Evolutionary conservation across 2,329 filamentous ascomycete genomes (phyloP).

Genomic region (Biscogniauxia mediterranea): DNA sequence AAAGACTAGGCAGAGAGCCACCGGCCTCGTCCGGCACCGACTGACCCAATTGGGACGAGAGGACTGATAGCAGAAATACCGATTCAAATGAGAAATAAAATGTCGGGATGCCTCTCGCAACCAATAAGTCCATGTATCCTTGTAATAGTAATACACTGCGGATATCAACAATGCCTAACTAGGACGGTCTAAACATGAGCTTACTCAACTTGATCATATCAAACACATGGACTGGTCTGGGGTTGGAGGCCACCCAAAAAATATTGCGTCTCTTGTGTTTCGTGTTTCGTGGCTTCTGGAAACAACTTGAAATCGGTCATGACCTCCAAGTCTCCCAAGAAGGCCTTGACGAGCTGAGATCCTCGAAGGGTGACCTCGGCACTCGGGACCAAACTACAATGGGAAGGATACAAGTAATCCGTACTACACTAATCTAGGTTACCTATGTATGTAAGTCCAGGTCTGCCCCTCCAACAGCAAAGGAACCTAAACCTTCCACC

Average conservation of each 20-base stretch:
- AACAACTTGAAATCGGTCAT: background rate
- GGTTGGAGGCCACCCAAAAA: slow-evolving; percentile 1
- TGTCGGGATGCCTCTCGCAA: background rate
- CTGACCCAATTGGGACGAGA: background rate
- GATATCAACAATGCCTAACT: background rate
- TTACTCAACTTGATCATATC: background rate
- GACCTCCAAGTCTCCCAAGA: background rate
- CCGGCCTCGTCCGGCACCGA: too few relatives aligned
- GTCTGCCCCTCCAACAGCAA: slow-evolving; percentile 8
- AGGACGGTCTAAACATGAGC: background rate
- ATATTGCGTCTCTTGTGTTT: background rate
- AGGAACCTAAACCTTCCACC: slow-evolving; percentile 12
- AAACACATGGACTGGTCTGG: background rate
- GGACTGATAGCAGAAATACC: background rate
- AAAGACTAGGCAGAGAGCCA: background rate
- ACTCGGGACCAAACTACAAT: too few relatives aligned
- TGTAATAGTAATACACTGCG: background rate
- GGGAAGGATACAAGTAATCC: too few relatives aligned
- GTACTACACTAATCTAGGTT: too few relatives aligned
- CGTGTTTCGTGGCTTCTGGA: background rate
- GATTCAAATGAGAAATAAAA: background rate
- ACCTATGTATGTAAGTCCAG: background rate
- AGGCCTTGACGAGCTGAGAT: too few relatives aligned
- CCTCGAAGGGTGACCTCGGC: too few relatives aligned
- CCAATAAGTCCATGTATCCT: background rate